Percentiles rank a stretch among this genome's conserved stretches.
Evolutionary conservation across 2,329 filamentous ascomycete species (phyloP).

Genomic region (Hypoxylon sp.): DNA sequence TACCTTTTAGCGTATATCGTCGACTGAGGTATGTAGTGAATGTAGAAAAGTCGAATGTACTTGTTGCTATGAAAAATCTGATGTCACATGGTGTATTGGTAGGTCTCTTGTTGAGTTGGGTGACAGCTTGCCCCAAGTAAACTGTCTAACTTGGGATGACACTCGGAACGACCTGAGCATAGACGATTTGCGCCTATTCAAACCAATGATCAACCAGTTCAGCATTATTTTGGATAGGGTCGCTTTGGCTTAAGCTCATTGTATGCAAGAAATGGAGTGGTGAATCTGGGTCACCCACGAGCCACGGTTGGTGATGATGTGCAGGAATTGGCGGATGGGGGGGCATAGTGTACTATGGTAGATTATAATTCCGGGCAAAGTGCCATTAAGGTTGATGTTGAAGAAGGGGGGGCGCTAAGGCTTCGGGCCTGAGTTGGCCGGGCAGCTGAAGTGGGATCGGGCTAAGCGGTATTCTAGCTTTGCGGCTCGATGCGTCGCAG

Average conservation of each 20-base stretch:
- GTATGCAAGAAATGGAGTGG: constrained; percentile 10
- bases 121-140: constrained; percentile 4
- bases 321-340: constrained; percentile 12
- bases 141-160: constrained; percentile 33
- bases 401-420: constrained; percentile 39
- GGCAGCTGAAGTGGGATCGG: constrained; percentile 33
- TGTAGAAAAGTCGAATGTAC: neutral
- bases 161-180: constrained; percentile 27
- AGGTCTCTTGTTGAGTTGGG: constrained; percentile 10
- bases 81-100: constrained; percentile 14
- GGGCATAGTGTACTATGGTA: too few species aligned
- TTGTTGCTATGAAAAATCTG: constrained; percentile 20
- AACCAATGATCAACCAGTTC: constrained; percentile 33
- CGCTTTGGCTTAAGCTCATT: constrained; percentile 28
- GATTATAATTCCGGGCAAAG: constrained; percentile 11
- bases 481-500: constrained; percentile 58
- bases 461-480: constrained; percentile 37
- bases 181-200: constrained; percentile 30
- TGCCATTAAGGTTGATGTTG: constrained; percentile 36
- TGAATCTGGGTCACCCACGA: constrained; percentile 1
- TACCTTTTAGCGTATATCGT: neutral
- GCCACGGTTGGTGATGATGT: constrained; percentile 7
- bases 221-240: constrained; percentile 16
- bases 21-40: neutral
- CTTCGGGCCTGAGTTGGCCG: constrained; percentile 38